A percentile compares a stretch with the other conserved stretches of the same genome.
These are phyloP conservation scores for Rasamsonia emersonii DNA, from an alignment of 2,329 filamentous ascomycete genomes.

Conservation along the genomic window DNA sequence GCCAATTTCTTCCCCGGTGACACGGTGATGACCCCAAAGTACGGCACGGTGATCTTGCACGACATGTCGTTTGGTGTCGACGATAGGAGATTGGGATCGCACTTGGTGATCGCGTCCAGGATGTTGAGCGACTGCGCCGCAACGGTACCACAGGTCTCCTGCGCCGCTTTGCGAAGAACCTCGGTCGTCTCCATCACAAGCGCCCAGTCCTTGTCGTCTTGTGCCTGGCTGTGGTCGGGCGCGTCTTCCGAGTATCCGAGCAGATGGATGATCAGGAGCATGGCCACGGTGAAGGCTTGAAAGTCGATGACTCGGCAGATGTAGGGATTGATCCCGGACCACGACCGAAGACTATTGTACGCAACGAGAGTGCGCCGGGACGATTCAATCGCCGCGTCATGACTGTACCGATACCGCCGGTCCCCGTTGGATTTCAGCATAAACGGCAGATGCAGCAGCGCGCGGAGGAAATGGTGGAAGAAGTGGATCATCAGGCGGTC, in stretches of 20 bases:
- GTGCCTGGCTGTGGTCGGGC: conserved; percentile 16
- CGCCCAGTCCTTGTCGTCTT: conserved; percentile 29
- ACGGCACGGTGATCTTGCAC: conserved; percentile 37
- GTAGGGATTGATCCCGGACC: conserved; percentile 21
- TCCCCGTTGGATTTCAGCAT: conserved; percentile 34
- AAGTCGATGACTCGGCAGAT: conserved; percentile 43
- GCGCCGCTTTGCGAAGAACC: conserved; percentile 24
- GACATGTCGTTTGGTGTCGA: conserved; percentile 9
- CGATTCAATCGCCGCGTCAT: conserved; percentile 31
- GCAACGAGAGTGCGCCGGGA: conserved; percentile 32
- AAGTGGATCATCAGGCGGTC: conserved; percentile 31
- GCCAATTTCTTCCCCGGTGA: conserved; percentile 25
- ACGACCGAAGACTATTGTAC: conserved; percentile 28
- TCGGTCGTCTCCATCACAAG: conserved; percentile 24
- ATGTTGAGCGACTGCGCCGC: conserved; percentile 36
- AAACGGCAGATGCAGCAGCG: conserved; percentile 40
- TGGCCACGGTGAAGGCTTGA: conserved; percentile 37
- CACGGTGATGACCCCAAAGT: conserved; percentile 37
- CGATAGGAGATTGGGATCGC: conserved; percentile 11
- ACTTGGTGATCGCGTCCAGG: conserved; percentile 29
- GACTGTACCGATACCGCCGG: conserved; percentile 30
- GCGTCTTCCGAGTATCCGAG: conserved; percentile 25
- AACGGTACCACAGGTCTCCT: conserved; percentile 31
- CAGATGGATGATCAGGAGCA: conserved; percentile 38
- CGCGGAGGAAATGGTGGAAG: conserved; percentile 29